Base-by-base conservation (phyloP, 352 stramenopile genomes). In the Phytophthora parvispora region DNA sequence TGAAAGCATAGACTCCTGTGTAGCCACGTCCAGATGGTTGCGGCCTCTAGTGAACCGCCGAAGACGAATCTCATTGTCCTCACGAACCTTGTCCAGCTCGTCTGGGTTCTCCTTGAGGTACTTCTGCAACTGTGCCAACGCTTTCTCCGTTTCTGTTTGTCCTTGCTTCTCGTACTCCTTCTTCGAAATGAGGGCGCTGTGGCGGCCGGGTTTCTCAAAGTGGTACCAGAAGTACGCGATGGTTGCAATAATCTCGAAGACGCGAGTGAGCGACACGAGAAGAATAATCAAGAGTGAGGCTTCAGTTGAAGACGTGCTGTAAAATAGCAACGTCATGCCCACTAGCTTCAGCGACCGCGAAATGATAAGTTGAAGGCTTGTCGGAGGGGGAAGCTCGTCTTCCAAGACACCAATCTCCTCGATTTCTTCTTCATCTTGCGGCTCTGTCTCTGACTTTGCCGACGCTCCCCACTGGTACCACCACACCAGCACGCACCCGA, bases 141-240 rank as follows among this genome's bases (percentile, higher is more conserved):
- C 89, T 53, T 91, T 94, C 60, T 92, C 84, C 6, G 89, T 96
- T 72, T 92, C 86, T 1, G 69, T 83, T 64, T 87, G 59, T 13
- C 72, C 83, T 68, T 96, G 86, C 32, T 77, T 74, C 54, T 91
- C 80, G 62, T 81, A 96, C 45, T 94, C 82, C 31, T 89, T 81
- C 62, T 87, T 90, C 0, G 85, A 89, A 57, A 96, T 95, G 34
- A 96, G 70, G 20, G 62, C 71, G 53, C 75, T 89, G 69, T 96
- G 86, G 7, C 78, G 81, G 10, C 88, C 88, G 6, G 78, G 77
- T 52, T 72, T 82, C 62, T 95, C 88, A 20, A 88, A 94, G 57
- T 93, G 84, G 60, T 94, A 96, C 88, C 88, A 96, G 51, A 90
- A 96, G 78, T 91, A 96, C 36, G 82, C 69, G 7, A 83, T 79